Base-by-base conservation (phyloP, 2,329 filamentous ascomycete species). In the Cryphonectria parasitica region DNA sequence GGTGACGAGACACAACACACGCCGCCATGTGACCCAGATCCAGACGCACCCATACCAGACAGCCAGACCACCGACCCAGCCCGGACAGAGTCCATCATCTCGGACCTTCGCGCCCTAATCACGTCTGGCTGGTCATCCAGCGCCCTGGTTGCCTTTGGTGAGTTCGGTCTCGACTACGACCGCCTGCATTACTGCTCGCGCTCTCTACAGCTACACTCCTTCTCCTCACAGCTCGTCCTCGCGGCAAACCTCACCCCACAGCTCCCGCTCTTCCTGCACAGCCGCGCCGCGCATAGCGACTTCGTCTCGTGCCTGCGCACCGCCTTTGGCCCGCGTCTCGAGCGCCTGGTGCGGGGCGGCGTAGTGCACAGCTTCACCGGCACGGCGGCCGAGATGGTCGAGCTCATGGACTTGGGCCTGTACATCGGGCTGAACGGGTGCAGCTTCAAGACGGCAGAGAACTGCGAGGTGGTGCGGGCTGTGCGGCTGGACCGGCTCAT, bases 341-440 rank as follows among this genome's bases (percentile, higher is more conserved):
- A 91, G 73, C 84, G 85, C 69, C 83, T 98, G 19, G 90, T 91
- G 31, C 91, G 88, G 76, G 88, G 91, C 25, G 96, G 93, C 19
- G 89, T 98, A 22, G 96, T 99, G 68, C 96, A 99, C 82, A 95
- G 92, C 78, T 99, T 99, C 77, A 99, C 96, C 0, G 96, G 96
- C 3, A 94, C 93, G 0, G 81, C 89, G 19, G 92, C 92, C 69
- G 96, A 97, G 81, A 95, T 97, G 91, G 83, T 87, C 69, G 89
- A 93, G 74, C 83, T 98, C 69, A 90, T 97, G 75, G 89, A 89
- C 1, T 80, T 97, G 62, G 95, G 95, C 0, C 88, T 98, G 68
- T 91, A 97, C 80, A 90, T 99, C 72, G 95, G 96, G n/a, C 89
- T 98, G 72, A 99, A 99, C 78, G 96, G 96, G 5, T 99, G 96